These are phyloP conservation scores for Salvia hispanica DNA, from an alignment of 257 asterid genomes.

Conservation along the genomic window DNA sequence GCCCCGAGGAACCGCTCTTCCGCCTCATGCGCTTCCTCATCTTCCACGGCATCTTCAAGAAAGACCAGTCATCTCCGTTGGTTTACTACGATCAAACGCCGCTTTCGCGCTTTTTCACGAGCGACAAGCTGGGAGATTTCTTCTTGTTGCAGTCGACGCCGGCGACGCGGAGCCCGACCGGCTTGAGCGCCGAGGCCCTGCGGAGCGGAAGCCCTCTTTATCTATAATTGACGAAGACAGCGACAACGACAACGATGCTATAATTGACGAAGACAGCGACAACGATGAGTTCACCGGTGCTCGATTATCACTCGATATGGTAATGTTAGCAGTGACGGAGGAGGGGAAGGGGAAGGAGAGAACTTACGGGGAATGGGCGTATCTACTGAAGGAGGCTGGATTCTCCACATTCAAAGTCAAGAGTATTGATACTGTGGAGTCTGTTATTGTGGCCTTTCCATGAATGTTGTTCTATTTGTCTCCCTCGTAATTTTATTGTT, in stretches of 20 bases:
- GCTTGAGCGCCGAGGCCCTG: slow-evolving; percentile 22
- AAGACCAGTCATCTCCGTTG: neutral
- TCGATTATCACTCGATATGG: slow-evolving; percentile 54
- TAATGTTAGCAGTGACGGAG: slow-evolving; percentile 51
- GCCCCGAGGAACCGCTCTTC: slow-evolving; percentile 4
- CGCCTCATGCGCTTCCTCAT: slow-evolving; percentile 29
- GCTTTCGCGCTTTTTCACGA: slow-evolving; percentile 19
- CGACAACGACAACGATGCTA: too few species aligned
- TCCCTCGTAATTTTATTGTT: too few species aligned
- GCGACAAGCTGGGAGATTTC: slow-evolving; percentile 15
- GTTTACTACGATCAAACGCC: slow-evolving; percentile 23
- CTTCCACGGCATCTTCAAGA: slow-evolving; percentile 24
- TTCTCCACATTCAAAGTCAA: slow-evolving; percentile 36
- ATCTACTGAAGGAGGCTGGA: slow-evolving; percentile 46
- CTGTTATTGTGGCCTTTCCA: slow-evolving; percentile 51
- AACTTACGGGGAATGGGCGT: slow-evolving; percentile 50
- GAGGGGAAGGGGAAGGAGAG: slow-evolving; percentile 56
- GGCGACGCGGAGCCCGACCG: slow-evolving; percentile 8
- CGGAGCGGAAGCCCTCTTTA: slow-evolving; percentile 1
- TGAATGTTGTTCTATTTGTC: neutral
- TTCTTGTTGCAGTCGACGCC: neutral
- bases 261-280: slow-evolving; percentile 36
- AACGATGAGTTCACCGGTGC: slow-evolving; percentile 33
- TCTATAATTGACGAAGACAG: too few species aligned
- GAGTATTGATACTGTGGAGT: slow-evolving; percentile 32